Evolutionary conservation across 148 eudicot genomes (phyloP), one percentile per base, ranked within the genome.

Genomic region (Hydrangea macrophylla): DNA sequence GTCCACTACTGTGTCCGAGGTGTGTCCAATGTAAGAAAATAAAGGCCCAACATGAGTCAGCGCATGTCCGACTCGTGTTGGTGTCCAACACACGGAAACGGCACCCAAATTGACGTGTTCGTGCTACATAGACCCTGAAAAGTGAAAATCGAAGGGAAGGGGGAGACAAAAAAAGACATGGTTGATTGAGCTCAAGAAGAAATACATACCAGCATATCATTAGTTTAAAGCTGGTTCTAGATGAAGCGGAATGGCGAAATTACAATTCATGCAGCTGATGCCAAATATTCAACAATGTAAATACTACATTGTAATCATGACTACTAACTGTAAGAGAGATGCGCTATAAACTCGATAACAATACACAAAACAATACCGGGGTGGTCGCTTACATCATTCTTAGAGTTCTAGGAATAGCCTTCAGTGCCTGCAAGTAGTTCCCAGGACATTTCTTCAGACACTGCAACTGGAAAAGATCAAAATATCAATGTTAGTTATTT

Each of bases 371-470:
- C 11, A 53, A 11, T 55, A 11, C 51, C 20, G 40, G 5, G 24
- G 54, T n/a, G 55, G 68, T 60, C 55, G 82, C 96, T 88, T 79
- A 93, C 98, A 93, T 93, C 98, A 93, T 93, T 84, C 98, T 82
- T 30, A 93, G 80, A 60, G 98, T 93, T 79, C 98, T 85, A 50
- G 98, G 98, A 68, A 93, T 84, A 55, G 88, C 87, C 80, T 80
- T 86, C 28, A 93, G 68, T 44, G 95, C 96, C 75, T 88, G 92
- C 70, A 85, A 80, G 74, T 86, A 83, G 76, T 90, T 86, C 65
- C 90, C 96, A 26, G 98, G 97, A 79, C 60, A 71, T 62, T 79
- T 93, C 79, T 86, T 89, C 72, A 93, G 70, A 75, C 86, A 83
- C 62, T 85, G 87, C 65, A 93, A 85, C 98, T 93, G 92, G 36